A percentile compares a stretch with the other conserved stretches of the same genome.
These are phyloP conservation scores for Kalaharituber pfeilii DNA, from an alignment of 2,329 filamentous ascomycete species.

Conservation along the genomic window DNA sequence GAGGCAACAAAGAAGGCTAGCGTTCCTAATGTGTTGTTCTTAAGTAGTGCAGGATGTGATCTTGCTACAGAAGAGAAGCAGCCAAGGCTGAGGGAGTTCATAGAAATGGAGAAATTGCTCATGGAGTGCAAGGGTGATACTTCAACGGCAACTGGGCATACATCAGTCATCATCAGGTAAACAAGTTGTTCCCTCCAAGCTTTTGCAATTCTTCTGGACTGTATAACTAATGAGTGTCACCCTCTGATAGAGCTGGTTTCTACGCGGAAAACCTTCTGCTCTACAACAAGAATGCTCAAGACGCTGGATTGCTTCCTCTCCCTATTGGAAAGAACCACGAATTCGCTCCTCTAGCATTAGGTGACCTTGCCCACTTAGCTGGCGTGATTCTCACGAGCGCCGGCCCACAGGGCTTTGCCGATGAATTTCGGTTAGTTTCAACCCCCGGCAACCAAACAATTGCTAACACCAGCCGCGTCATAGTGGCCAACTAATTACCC, in stretches of 20 bases:
- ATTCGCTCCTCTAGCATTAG: constrained; percentile 35
- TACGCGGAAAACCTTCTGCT: constrained; percentile 37
- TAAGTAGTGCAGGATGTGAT: constrained; percentile 35
- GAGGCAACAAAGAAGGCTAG: constrained; percentile 31
- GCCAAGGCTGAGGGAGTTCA: constrained; percentile 35
- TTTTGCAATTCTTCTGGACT: too few species aligned
- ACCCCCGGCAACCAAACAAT: too few species aligned
- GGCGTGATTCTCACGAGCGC: constrained; percentile 34
- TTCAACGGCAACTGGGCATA: constrained; percentile 28
- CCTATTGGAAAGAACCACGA: constrained; percentile 34
- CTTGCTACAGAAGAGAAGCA: constrained; percentile 34
- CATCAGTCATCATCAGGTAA: constrained; percentile 33
- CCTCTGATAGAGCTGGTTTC: constrained; percentile 32
- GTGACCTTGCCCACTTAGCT: constrained; percentile 33
- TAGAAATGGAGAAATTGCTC: constrained; percentile 33
- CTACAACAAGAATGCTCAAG: constrained; percentile 32
- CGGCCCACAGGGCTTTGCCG: constrained; percentile 35
- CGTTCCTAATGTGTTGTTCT: constrained; percentile 32
- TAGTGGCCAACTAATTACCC: constrained; percentile 36
- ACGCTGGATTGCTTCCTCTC: constrained; percentile 31
- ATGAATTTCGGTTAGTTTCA: constrained; percentile 24
- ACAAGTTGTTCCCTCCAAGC: too few species aligned
- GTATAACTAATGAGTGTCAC: too few species aligned
- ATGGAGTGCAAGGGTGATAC: constrained; percentile 32
- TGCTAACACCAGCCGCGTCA: too few species aligned